phyloP scores from a whole-genome alignment of 2,329 filamentous ascomycete genomes.

The Pestalotiopsis sp. region DNA sequence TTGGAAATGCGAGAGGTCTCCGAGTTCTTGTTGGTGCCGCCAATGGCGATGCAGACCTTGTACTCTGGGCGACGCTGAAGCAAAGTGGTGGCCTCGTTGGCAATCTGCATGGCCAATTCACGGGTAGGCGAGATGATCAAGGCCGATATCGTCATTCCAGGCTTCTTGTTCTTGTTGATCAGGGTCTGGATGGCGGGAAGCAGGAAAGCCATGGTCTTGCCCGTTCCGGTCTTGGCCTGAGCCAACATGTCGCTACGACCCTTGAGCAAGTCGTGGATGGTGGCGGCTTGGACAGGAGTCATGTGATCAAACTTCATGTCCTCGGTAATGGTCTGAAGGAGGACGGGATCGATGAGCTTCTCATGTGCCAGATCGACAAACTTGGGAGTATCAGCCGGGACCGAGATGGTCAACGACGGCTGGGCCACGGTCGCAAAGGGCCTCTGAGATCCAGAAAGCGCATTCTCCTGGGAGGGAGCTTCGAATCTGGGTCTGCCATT shows the following conservation, averaged over 20 bases:
- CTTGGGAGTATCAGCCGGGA: slow-evolving; percentile 46
- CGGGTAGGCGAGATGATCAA: slow-evolving; percentile 73
- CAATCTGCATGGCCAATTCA: slow-evolving; percentile 72
- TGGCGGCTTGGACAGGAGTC: slow-evolving; percentile 59
- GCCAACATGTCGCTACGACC: slow-evolving; percentile 62
- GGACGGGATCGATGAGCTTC: slow-evolving; percentile 45
- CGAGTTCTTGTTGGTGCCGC: slow-evolving; percentile 73
- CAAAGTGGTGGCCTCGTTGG: slow-evolving; percentile 70
- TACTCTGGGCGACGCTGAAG: slow-evolving; percentile 74
- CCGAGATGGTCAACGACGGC: slow-evolving; percentile 37
- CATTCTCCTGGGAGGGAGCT: not conserved
- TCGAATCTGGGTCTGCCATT: not conserved
- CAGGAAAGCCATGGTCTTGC: slow-evolving; percentile 84
- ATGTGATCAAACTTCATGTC: slow-evolving; percentile 55
- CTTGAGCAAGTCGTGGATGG: slow-evolving; percentile 49
- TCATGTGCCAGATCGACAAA: slow-evolving; percentile 47
- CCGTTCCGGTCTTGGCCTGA: slow-evolving; percentile 85
- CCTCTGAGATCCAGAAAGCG: not conserved
- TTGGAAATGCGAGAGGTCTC: slow-evolving; percentile 72
- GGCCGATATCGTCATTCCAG: slow-evolving; percentile 51
- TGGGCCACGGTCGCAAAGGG: slow-evolving; percentile 25
- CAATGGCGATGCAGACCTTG: slow-evolving; percentile 77
- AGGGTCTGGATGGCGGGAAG: slow-evolving; percentile 82
- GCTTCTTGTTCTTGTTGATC: slow-evolving; percentile 45
- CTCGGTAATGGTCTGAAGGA: slow-evolving; percentile 50